Base-by-base conservation (phyloP, 108 stramenopile genomes). In the Bacterosira constricta region DNA sequence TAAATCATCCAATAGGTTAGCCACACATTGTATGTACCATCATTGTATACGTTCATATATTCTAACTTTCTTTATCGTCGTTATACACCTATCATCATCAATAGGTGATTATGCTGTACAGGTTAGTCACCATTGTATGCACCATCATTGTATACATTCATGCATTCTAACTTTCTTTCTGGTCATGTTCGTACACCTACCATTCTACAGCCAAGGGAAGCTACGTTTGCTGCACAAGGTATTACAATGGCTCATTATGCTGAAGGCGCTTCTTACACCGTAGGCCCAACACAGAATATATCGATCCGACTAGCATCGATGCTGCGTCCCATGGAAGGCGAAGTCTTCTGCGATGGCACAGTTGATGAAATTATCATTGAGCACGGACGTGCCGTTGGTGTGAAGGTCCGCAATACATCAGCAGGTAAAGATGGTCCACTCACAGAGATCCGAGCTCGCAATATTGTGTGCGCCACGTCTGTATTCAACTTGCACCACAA, bases 1-100 rank as follows among this genome's bases (percentile, higher is more conserved):
- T 84, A 50, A 84, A 76, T 38, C 86, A 86, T 71, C 86, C 86
- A 7, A 86, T 86, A 61, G 86, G 86, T 41, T n/a, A n/a, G n/a
- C n/a, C n/a, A n/a, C n/a, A n/a, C n/a, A n/a, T n/a, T n/a, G n/a
- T n/a, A n/a, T n/a, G n/a, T n/a, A n/a, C n/a, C n/a, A n/a, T n/a
- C n/a, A n/a, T n/a, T n/a, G n/a, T n/a, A n/a, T n/a, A n/a, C n/a
- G n/a, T n/a, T n/a, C n/a, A n/a, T n/a, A n/a, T n/a, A n/a, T n/a
- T n/a, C n/a, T n/a, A n/a, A n/a, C n/a, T n/a, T n/a, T n/a, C n/a
- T n/a, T n/a, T n/a, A n/a, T n/a, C n/a, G n/a, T n/a, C n/a, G n/a
- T n/a, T n/a, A n/a, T n/a, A n/a, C n/a, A n/a, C n/a, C n/a, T n/a
- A n/a, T n/a, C n/a, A n/a, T n/a, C n/a, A n/a, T n/a, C n/a, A n/a